Conservation (phyloP, 1,284 basidiomycete species). For the Pseudozyma pruni region DNA sequence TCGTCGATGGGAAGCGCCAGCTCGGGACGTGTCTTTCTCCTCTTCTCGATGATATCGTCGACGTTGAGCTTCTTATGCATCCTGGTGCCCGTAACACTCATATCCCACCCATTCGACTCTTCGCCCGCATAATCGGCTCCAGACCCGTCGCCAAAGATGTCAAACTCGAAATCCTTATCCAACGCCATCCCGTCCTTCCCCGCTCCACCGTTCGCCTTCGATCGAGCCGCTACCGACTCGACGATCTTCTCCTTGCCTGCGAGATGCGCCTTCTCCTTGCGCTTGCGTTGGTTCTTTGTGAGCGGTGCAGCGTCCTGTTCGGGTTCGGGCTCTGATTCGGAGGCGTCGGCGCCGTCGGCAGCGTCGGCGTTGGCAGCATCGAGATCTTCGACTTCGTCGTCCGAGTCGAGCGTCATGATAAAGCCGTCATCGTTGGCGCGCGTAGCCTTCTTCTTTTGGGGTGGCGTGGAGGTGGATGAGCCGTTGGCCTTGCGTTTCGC, state of each 20-base stretch:
- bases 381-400: constrained; percentile 54
- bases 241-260: constrained; percentile 59
- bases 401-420: constrained; percentile 66
- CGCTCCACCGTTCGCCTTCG: constrained; percentile 2
- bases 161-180: constrained; percentile 61
- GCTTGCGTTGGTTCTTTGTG: constrained; percentile 45
- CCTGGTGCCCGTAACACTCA: constrained; percentile 51
- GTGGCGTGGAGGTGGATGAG: constrained; percentile 10
- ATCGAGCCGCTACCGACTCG: constrained; percentile 28
- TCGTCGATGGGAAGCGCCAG: constrained; percentile 29
- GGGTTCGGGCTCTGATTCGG: constrained; percentile 22
- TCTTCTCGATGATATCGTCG: constrained; percentile 66
- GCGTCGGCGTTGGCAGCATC: constrained; percentile 16
- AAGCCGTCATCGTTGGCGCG: constrained; percentile 53
- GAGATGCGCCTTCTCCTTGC: constrained; percentile 55
- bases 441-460: constrained; percentile 22
- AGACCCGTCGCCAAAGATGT: constrained; percentile 52
- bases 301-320: constrained; percentile 21
- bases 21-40: constrained; percentile 40
- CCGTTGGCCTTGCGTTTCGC: constrained; percentile 33
- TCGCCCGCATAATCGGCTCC: constrained; percentile 20
- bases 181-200: constrained; percentile 44
- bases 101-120: constrained; percentile 52
- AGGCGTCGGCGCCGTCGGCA: constrained; percentile 1
- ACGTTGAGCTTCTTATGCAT: constrained; percentile 56